phyloP scores from a whole-genome alignment of 2,329 filamentous ascomycete genomes.

The Monilinia vaccinii-corymbosi region DNA sequence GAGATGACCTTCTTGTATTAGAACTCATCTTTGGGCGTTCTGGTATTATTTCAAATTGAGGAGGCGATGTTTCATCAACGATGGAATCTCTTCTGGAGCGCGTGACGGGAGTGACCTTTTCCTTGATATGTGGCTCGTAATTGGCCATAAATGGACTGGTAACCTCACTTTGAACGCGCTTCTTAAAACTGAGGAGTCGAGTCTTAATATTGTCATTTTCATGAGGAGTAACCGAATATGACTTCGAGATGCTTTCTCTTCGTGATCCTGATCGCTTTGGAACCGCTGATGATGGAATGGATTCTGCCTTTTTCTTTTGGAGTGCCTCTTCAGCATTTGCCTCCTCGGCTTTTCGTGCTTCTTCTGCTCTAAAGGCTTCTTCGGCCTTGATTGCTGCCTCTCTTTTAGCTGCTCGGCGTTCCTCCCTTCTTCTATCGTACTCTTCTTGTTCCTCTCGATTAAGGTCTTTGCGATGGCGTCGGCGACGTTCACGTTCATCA shows the following conservation, averaged over 20 bases:
- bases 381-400: constrained; percentile 1
- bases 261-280: constrained; percentile 6
- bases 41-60: constrained; percentile 2
- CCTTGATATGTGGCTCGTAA: constrained; percentile 20
- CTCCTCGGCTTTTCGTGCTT: not conserved
- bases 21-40: constrained; percentile 2
- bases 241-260: not conserved
- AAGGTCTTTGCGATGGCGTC: constrained; percentile 19
- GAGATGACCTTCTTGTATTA: constrained; percentile 1
- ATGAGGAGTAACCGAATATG: not conserved
- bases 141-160: constrained; percentile 21
- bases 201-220: not conserved
- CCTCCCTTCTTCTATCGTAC: constrained; percentile 26
- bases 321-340: not conserved
- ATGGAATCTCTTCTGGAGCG: not conserved
- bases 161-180: constrained; percentile 18
- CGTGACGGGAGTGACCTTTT: constrained; percentile 9
- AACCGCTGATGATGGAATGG: not conserved
- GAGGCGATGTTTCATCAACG: not conserved
- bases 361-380: not conserved
- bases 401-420: constrained; percentile 17
- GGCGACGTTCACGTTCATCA: constrained; percentile 10
- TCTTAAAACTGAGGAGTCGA: not conserved
- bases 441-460: constrained; percentile 27
- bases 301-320: not conserved